Evolutionary conservation across 108 stramenopile species (phyloP), one percentile per base, ranked within the genome.

Genomic region (Nannochloropsis gaditana): DNA sequence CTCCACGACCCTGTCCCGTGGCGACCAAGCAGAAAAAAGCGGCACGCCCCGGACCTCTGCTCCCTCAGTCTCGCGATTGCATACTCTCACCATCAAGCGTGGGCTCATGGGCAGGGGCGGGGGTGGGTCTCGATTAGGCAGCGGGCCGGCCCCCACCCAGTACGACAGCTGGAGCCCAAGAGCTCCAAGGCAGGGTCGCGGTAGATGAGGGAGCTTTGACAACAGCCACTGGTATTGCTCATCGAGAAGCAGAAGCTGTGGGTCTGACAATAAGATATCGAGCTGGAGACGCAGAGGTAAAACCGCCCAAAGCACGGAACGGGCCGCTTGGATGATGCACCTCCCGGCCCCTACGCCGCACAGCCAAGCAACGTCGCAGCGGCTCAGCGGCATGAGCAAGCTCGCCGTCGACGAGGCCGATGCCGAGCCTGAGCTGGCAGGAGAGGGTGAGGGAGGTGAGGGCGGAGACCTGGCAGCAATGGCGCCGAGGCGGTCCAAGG

Each of bases 191-290:
- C n/a, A 73, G 59, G 59, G 59, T n/a, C n/a, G 59, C 15, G 59
- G 59, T 73, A 73, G 59, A n/a, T n/a, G 15, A 73, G 59, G 59
- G 59, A 73, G 59, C 19, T 15, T 73, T 15, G 59, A 15, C n/a
- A 73, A 3, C 19, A 73, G 59, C 59, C 59, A 73, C n/a, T 73
- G 59, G n/a, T 73, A 73, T n/a, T 73, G 59, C 59, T 73, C 59
- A 8, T 8, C 19, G 3, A 73, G 59, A 6, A 73, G 59, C 19
- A 73, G 2, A n/a, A 73, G 59, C 19, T 73, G 59, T 15, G 59
- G 59, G n/a, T 73, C 59, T 73, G 59, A 73, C 0, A 73, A n/a
- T n/a, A 73, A 73, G n/a, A 73, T 73, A 73, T 73, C 59, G 59
- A 73, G 59, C n/a, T 73, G 15, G n/a, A 73, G 59, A 2, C 59